Base-by-base conservation (phyloP, 192 early-diverging fungal genomes). In the Coemansia nantahalensis region DNA sequence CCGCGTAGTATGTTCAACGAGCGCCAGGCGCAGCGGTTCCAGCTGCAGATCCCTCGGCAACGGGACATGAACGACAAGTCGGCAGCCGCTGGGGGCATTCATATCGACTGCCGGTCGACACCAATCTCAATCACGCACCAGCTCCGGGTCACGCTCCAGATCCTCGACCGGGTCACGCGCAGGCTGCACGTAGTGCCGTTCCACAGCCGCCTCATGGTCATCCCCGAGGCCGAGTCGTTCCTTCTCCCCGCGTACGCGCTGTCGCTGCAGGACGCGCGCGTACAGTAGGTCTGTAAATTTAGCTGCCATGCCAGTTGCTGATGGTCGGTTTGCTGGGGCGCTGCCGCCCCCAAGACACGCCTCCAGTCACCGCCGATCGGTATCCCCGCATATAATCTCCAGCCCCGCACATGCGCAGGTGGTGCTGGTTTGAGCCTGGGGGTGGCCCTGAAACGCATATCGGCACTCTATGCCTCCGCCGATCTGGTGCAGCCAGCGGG, bases 21-120 rank as follows among this genome's bases (percentile, higher is more conserved):
- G n/a, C 30, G 33, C 16, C 36, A 51, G 6, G 26, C 16, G 24
- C 55, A 47, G 13, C 46, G 45, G 37, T 63, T 42, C 31, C 30
- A 31, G 50, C 46, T 70, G n/a, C 24, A 38, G 17, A 37, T 70
- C 8, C 68, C 68, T 2, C 18, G 26, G 6, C 51, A 56, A 17
- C 43, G 54, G 3, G 51, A 50, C 9, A 37, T 42, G 12, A 30
- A 22, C 26, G 22, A 12, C 5, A 45, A 48, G 23, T 19, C 16
- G 3, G n/a, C 22, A 16, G 15, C n/a, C 4, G 37, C 35, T 5
- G 37, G 47, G 24, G 61, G 61, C 37, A 42, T 71, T 7, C 68
- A 64, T 13, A 64, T 59, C 8, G 68, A 71, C 35, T 64, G 68
- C 43, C 35, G 68, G 18, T 71, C 68, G 39, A 61, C 62, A n/a